Conservation (phyloP, 306 rosid genomes). For the Casuarina glauca region DNA sequence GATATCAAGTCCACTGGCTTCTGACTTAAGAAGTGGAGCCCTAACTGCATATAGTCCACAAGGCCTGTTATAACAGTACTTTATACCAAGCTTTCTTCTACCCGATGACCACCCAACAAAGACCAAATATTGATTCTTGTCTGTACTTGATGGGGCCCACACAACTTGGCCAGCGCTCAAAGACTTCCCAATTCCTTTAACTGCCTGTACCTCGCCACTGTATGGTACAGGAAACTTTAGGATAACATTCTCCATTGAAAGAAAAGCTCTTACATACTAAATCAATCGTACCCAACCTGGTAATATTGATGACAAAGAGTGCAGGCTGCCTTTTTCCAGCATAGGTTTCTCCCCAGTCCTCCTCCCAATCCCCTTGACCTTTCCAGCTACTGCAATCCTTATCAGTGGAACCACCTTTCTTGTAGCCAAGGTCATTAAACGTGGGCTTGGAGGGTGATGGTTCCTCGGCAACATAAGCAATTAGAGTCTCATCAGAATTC, state of each 20-base stretch:
- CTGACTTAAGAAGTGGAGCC: slow-evolving; percentile 43
- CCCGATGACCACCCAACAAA: slow-evolving; percentile 80
- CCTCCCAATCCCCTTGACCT: slow-evolving; percentile 81
- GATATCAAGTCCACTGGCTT: slow-evolving; percentile 40
- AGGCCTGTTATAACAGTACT: slow-evolving; percentile 79
- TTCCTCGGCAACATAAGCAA: slow-evolving; percentile 88
- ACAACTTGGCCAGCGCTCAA: slow-evolving; percentile 89
- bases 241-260: slow-evolving; percentile 11
- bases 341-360: slow-evolving; percentile 91
- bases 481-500: slow-evolving; percentile 62
- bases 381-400: slow-evolving; percentile 69
- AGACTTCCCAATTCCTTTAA: slow-evolving; percentile 62
- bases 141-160: slow-evolving; percentile 66
- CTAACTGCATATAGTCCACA: slow-evolving; percentile 67
- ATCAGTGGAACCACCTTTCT: slow-evolving; percentile 47
- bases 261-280: slow-evolving; percentile 19
- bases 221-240: slow-evolving; percentile 17
- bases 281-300: slow-evolving; percentile 43
- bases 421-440: slow-evolving; percentile 53
- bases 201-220: slow-evolving; percentile 73
- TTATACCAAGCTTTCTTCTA: slow-evolving; percentile 81
- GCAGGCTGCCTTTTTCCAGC: slow-evolving; percentile 78
- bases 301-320: slow-evolving; percentile 60
- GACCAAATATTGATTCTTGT: slow-evolving; percentile 57
- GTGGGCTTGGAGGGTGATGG: slow-evolving; percentile 66